These are phyloP conservation scores for Collybiopsis confluens DNA, from an alignment of 768 basidiomycete genomes.

Conservation along the genomic window DNA sequence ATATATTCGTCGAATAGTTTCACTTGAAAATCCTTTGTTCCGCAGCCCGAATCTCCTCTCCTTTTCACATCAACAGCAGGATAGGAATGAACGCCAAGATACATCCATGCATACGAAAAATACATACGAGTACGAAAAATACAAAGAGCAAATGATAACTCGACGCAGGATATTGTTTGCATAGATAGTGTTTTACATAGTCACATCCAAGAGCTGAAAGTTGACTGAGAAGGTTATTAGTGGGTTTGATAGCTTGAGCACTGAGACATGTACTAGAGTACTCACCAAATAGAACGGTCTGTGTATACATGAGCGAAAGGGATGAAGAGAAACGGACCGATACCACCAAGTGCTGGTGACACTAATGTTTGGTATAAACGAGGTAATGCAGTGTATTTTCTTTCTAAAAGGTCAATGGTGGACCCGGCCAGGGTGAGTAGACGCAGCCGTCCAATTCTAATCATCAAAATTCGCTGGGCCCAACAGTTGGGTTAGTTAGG, in stretches of 20 bases:
- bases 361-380: conserved; percentile 3
- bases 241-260: too few relatives aligned
- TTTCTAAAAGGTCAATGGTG: too few relatives aligned
- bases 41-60: neutral
- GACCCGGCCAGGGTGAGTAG: too few relatives aligned
- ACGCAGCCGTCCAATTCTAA: too few relatives aligned
- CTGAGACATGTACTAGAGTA: too few relatives aligned
- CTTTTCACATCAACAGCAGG: conserved; percentile 3
- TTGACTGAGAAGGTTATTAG: neutral
- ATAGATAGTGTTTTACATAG: neutral
- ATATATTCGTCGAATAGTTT: too few relatives aligned
- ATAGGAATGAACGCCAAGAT: conserved; percentile 5
- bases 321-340: conserved; percentile 6
- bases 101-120: too few relatives aligned
- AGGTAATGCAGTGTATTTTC: too few relatives aligned
- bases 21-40: neutral
- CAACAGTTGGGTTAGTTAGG: too few relatives aligned
- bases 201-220: conserved; percentile 3
- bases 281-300: conserved; percentile 1
- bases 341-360: neutral
- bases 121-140: neutral
- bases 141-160: conserved; percentile 4
- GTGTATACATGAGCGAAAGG: conserved; percentile 1
- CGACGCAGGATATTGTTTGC: too few relatives aligned
- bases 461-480: too few relatives aligned